Percentiles rank a stretch among this genome's conserved stretches.
These are phyloP conservation scores for Penicillium argentinense DNA, from an alignment of 495 filamentous ascomycete genomes.

Conservation along the genomic window DNA sequence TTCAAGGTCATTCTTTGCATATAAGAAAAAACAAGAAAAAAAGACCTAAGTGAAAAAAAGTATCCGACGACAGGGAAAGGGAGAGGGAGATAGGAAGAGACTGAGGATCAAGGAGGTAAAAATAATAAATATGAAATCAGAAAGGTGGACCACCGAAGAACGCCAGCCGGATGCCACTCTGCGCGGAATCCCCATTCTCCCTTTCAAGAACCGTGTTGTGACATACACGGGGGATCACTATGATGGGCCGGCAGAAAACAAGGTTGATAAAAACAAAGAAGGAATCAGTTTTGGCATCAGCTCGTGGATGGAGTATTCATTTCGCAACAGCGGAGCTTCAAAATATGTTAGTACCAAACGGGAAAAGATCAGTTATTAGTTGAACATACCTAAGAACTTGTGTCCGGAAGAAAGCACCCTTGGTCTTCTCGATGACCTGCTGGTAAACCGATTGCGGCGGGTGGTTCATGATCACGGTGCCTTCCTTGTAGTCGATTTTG, in stretches of 20 bases:
- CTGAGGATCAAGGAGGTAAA: conserved; percentile 30
- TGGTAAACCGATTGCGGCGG: conserved; percentile 97
- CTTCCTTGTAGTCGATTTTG: conserved; percentile 98
- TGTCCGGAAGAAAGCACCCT: conserved; percentile 89
- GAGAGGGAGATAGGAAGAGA: conserved; percentile 21
- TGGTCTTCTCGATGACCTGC: conserved; percentile 96
- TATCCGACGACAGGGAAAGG: conserved; percentile 8
- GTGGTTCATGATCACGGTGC: conserved; percentile 99
- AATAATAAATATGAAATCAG: conserved; percentile 38
- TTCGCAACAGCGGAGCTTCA: conserved; percentile 49
- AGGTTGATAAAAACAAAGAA: conserved; percentile 37
- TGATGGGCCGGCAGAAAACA: conserved; percentile 41
- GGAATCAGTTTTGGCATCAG: conserved; percentile 32
- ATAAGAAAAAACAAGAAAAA: conserved; percentile 11
- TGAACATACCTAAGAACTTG: conserved; percentile 62
- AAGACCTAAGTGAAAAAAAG: conserved; percentile 2
- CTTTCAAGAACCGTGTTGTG: conserved; percentile 37
- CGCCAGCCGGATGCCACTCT: conserved; percentile 53
- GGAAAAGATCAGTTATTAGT: neutral
- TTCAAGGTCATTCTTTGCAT: conserved; percentile 11
- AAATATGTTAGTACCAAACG: conserved; percentile 5
- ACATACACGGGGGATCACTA: conserved; percentile 40
- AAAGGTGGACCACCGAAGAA: conserved; percentile 47
- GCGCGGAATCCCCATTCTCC: conserved; percentile 37
- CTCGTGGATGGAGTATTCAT: conserved; percentile 33